These are phyloP conservation scores for Pezicula neosporulosa DNA, from an alignment of 2,329 filamentous ascomycete genomes.

Conservation along the genomic window DNA sequence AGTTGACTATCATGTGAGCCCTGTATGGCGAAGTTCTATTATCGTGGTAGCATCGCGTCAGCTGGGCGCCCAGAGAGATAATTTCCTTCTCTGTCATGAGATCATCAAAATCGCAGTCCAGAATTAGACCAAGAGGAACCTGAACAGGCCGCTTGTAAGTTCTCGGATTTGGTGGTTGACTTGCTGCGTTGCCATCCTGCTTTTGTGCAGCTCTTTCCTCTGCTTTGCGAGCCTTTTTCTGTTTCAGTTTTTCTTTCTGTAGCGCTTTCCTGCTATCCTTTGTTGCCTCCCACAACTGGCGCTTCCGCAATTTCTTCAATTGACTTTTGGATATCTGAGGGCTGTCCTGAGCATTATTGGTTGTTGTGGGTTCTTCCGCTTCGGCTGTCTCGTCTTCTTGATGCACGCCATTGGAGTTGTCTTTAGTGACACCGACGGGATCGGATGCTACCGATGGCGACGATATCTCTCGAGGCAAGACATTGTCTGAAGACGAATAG, in stretches of 20 bases:
- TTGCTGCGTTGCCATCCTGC: slow-evolving; percentile 29
- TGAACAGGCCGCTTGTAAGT: slow-evolving; percentile 35
- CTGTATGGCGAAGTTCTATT: slow-evolving; percentile 69
- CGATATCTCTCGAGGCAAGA: neutral
- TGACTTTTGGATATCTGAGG: slow-evolving; percentile 74
- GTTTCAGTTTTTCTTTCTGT: slow-evolving; percentile 49
- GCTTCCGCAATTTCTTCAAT: slow-evolving; percentile 71
- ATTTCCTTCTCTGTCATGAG: slow-evolving; percentile 86
- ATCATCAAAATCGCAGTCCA: slow-evolving; percentile 91
- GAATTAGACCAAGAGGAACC: slow-evolving; percentile 74
- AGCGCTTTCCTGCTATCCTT: slow-evolving; percentile 54
- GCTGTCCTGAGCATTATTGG: slow-evolving; percentile 1
- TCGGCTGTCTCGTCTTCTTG: neutral
- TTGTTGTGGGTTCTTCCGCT: neutral
- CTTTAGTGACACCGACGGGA: neutral
- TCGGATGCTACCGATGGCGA: neutral
- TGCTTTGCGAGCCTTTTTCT: slow-evolving; percentile 47
- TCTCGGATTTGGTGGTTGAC: slow-evolving; percentile 12
- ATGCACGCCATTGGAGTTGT: slow-evolving; percentile 2
- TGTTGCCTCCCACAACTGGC: slow-evolving; percentile 72
- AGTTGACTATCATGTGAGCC: slow-evolving; percentile 72
- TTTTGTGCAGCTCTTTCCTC: slow-evolving; percentile 41
- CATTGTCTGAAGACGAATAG: neutral
- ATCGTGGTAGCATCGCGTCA: slow-evolving; percentile 86
- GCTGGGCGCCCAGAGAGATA: slow-evolving; percentile 76